Percentiles rank a stretch among this genome's conserved stretches.
These are phyloP conservation scores for Salvia splendens DNA, from an alignment of 257 asterid genomes.

Conservation along the genomic window DNA sequence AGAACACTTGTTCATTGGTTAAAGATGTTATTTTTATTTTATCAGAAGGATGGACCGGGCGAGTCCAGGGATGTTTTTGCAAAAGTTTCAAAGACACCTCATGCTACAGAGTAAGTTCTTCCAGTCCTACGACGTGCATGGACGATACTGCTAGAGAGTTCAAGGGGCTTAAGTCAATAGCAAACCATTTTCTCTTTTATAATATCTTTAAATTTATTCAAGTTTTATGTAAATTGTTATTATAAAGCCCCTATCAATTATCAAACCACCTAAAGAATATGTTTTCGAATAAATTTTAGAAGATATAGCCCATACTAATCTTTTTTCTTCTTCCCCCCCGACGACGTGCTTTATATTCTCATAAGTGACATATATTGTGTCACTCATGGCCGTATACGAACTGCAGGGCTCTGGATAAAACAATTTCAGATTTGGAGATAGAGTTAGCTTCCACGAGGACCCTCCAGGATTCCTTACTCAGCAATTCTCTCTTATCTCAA, in stretches of 20 bases:
- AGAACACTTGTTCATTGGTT: conserved; percentile 5
- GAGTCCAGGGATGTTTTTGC: conserved; percentile 44
- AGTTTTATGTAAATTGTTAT: too few species aligned
- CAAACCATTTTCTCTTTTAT: too few species aligned
- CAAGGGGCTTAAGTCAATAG: too few species aligned
- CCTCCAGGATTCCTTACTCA: conserved; percentile 69
- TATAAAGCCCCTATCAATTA: too few species aligned
- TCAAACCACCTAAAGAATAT: too few species aligned
- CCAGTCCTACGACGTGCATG: neutral
- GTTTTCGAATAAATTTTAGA: too few species aligned
- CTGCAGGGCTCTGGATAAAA: conserved; percentile 72
- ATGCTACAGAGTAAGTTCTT: conserved; percentile 57
- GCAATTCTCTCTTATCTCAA: conserved; percentile 65
- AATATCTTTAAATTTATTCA: too few species aligned
- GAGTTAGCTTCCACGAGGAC: conserved; percentile 85
- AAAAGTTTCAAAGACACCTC: conserved; percentile 58
- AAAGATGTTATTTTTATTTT: conserved; percentile 27
- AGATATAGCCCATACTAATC: too few species aligned
- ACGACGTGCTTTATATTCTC: conserved; percentile 8
- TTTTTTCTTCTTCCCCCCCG: too few species aligned
- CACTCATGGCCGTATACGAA: conserved; percentile 24
- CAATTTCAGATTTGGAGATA: conserved; percentile 81
- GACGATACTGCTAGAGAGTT: too few species aligned
- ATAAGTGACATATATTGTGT: conserved; percentile 8
- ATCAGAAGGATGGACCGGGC: conserved; percentile 46